Conservation (phyloP, 495 filamentous ascomycete species). For the Chaetomium tenue region DNA sequence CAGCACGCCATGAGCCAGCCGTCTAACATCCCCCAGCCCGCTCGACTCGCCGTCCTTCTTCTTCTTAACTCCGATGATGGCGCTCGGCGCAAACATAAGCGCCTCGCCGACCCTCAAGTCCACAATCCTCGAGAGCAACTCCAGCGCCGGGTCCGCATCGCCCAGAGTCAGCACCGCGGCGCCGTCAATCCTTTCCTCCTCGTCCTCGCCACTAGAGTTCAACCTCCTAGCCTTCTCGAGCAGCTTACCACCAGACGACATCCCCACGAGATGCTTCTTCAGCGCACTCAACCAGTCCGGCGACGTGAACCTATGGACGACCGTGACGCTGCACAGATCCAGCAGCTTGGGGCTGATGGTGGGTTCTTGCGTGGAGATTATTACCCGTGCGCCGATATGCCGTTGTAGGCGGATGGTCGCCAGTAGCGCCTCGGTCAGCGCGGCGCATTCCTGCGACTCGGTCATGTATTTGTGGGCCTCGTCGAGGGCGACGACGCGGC, state of each 20-base stretch:
- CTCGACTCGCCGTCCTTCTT: constrained; percentile 20
- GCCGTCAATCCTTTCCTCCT: constrained; percentile 3
- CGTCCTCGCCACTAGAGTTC: constrained; percentile 11
- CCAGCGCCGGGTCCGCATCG: constrained; percentile 32
- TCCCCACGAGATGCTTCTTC: constrained; percentile 60
- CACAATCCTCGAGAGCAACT: constrained; percentile 58
- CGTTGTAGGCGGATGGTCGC: constrained; percentile 67
- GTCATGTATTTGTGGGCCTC: constrained; percentile 48
- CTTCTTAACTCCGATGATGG: constrained; percentile 47
- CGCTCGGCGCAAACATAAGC: constrained; percentile 63
- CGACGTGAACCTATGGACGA: constrained; percentile 72
- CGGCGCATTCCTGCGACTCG: constrained; percentile 40
- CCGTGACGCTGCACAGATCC: constrained; percentile 67
- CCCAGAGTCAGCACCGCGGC: constrained; percentile 22
- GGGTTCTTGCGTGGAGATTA: constrained; percentile 79
- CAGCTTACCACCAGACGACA: constrained; percentile 30
- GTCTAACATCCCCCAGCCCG: constrained; percentile 28
- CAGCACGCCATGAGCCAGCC: constrained; percentile 48
- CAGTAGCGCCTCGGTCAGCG: constrained; percentile 65
- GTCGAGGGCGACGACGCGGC: constrained; percentile 41
- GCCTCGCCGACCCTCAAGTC: constrained; percentile 61
- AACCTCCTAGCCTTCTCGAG: constrained; percentile 24
- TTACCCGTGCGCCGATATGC: constrained; percentile 61
- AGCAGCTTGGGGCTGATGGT: constrained; percentile 68
- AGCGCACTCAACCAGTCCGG: constrained; percentile 67